Conservation (phyloP, 164 flowering plant genomes). For the Liriodendron chinense region DNA sequence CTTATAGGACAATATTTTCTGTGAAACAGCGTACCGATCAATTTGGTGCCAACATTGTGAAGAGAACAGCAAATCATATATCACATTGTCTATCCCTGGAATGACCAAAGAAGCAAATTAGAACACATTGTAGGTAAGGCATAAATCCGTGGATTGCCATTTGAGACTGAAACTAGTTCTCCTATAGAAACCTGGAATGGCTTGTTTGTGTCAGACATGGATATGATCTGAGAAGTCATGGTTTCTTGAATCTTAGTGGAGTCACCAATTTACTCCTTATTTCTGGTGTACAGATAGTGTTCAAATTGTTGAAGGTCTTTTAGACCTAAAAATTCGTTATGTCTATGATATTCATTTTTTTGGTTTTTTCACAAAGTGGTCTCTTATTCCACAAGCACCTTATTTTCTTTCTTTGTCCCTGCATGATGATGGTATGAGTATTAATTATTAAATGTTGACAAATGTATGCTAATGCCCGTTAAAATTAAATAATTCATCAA, state of each 20-base stretch:
- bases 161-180: too few species aligned
- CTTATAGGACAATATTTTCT: too few species aligned
- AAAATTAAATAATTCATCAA: not conserved
- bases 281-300: not conserved
- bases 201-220: too few species aligned
- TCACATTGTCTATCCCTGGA: too few species aligned
- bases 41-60: too few species aligned
- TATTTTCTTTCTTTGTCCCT: not conserved
- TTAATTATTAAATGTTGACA: not conserved
- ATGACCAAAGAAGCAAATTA: too few species aligned
- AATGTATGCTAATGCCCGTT: not conserved
- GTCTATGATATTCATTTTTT: not conserved
- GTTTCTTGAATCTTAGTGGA: not conserved
- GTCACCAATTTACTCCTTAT: not conserved
- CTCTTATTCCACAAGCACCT: not conserved
- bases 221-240: not conserved
- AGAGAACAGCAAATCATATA: too few species aligned
- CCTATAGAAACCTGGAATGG: too few species aligned
- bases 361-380: not conserved
- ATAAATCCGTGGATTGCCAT: too few species aligned
- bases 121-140: too few species aligned
- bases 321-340: not conserved
- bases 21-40: too few species aligned
- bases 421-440: not conserved
- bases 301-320: not conserved